Evolutionary conservation across 2,329 filamentous ascomycete species (phyloP).

Genomic region (Magnaporthiopsis poae): DNA sequence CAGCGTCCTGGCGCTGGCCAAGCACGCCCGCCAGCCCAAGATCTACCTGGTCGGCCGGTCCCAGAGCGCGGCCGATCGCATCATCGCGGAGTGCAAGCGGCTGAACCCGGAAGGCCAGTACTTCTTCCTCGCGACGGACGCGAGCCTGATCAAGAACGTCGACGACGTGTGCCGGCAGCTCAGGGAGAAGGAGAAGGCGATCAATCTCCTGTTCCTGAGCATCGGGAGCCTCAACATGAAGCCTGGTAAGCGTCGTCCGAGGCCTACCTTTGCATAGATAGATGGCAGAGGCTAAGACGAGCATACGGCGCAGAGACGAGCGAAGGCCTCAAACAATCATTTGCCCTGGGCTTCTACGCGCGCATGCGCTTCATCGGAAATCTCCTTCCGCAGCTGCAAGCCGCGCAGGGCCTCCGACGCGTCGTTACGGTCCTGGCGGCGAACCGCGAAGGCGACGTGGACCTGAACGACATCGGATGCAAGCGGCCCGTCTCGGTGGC

Average conservation of each 20-base stretch:
- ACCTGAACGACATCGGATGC: conserved; percentile 29
- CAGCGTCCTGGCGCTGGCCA: conserved; percentile 34
- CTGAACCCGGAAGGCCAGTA: conserved; percentile 35
- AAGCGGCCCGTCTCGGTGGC: conserved; percentile 23
- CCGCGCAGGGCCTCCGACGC: conserved; percentile 35
- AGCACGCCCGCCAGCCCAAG: conserved; percentile 27
- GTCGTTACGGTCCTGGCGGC: conserved; percentile 46
- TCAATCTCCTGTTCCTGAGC: conserved; percentile 25
- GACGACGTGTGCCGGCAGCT: conserved; percentile 42
- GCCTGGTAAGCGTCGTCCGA: not conserved
- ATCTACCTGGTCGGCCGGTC: conserved; percentile 41
- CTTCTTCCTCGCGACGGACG: conserved; percentile 36
- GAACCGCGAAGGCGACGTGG: conserved; percentile 41
- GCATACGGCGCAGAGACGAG: conserved; percentile 33
- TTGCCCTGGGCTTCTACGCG: conserved; percentile 45
- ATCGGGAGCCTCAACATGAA: conserved; percentile 8
- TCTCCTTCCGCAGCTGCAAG: conserved; percentile 44
- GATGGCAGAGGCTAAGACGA: not conserved
- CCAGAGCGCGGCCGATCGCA: conserved; percentile 27
- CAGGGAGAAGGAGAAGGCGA: conserved; percentile 34
- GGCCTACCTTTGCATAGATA: no score
- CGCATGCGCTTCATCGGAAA: conserved; percentile 48
- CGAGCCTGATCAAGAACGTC: conserved; percentile 36
- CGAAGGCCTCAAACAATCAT: conserved; percentile 45
- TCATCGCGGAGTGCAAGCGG: conserved; percentile 30